phyloP scores from a whole-genome alignment of 768 basidiomycete species.

The Kwoniella heveanensis region DNA sequence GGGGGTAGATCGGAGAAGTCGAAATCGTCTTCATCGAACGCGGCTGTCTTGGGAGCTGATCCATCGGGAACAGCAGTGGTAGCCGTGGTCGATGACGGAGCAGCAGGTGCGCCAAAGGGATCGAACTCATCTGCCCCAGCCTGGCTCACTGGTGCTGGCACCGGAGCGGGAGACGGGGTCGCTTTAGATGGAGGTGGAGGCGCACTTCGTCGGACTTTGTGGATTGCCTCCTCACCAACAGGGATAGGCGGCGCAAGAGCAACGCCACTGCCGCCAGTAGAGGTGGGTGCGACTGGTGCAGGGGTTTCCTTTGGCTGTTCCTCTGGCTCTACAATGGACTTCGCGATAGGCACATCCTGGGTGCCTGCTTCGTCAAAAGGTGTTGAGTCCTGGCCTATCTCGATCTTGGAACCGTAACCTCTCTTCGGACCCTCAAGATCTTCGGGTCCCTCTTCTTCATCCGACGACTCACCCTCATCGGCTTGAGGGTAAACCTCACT shows the following conservation, averaged over 20 bases:
- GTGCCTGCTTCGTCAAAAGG: constrained; percentile 5
- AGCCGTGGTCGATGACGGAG: constrained; percentile 26
- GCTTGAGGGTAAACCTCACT: constrained; percentile 2
- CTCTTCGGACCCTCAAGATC: constrained; percentile 51
- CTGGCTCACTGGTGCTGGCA: constrained; percentile 1
- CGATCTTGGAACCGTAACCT: constrained; percentile 1
- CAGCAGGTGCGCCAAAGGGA: constrained; percentile 37
- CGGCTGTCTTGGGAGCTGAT: constrained; percentile 16
- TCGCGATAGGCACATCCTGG: neutral
- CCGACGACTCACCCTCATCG: constrained; percentile 36
- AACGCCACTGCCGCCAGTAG: constrained; percentile 1
- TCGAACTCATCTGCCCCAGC: constrained; percentile 36
- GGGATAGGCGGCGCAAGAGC: constrained; percentile 28
- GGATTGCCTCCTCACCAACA: constrained; percentile 6
- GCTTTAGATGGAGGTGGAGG: constrained; percentile 42
- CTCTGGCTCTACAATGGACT: neutral
- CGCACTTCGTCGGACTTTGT: constrained; percentile 36
- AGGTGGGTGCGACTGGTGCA: constrained; percentile 1
- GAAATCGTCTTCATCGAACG: constrained; percentile 54
- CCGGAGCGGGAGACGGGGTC: constrained; percentile 2
- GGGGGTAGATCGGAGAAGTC: constrained; percentile 50
- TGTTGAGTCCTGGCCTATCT: constrained; percentile 5
- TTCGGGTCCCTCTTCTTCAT: constrained; percentile 56
- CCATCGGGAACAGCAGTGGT: neutral
- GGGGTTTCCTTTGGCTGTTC: neutral